These are phyloP conservation scores for Cunninghamia lanceolata DNA, from an alignment of 75 land plant species.

Conservation along the genomic window DNA sequence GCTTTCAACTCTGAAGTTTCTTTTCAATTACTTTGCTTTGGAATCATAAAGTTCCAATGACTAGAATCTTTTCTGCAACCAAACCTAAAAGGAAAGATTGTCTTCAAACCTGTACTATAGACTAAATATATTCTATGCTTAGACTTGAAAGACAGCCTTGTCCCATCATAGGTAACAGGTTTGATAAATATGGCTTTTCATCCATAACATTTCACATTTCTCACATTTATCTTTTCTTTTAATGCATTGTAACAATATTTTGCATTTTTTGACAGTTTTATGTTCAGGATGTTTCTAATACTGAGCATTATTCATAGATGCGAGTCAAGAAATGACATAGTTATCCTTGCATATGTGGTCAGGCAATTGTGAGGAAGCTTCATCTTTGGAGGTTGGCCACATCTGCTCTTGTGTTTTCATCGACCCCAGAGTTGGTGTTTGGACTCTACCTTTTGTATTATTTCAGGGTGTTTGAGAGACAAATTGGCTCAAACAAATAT, in stretches of 20 bases:
- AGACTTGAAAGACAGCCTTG: neutral
- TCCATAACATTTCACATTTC: neutral
- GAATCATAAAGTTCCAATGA: neutral
- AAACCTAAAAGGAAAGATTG: neutral
- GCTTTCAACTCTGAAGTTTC: neutral
- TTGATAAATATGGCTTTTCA: neutral
- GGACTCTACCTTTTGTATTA: constrained; percentile 91
- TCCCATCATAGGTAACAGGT: neutral
- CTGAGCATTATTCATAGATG: neutral
- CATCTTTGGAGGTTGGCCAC: constrained; percentile 71
- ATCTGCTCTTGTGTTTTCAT: constrained; percentile 87
- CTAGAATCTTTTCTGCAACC: neutral
- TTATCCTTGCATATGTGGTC: constrained; percentile 1
- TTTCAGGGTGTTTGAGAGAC: constrained; percentile 98
- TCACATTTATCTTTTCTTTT: neutral
- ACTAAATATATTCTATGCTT: neutral
- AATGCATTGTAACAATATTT: neutral
- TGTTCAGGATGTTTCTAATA: neutral
- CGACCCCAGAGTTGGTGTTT: constrained; percentile 92
- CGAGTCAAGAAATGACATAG: neutral
- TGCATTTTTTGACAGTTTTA: neutral
- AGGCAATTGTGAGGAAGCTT: constrained; percentile 69
- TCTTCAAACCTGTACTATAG: neutral
- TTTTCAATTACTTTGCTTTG: neutral
- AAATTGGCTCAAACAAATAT: constrained; percentile 95